Evolutionary conservation across 768 basidiomycete species (phyloP).

Genomic region (Agaricus sinodeliciosus): DNA sequence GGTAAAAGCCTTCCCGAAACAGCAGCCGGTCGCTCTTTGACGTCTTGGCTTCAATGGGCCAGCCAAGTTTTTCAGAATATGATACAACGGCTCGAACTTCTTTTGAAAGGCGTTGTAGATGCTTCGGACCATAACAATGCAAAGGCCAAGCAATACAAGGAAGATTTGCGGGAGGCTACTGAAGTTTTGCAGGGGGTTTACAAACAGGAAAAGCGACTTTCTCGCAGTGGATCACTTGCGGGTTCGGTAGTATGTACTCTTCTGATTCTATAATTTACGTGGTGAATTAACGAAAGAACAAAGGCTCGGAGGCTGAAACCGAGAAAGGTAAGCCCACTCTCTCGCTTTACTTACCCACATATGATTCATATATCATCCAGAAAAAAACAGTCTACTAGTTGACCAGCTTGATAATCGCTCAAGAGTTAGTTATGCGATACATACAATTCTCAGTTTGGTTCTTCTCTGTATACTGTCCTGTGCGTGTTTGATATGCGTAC

Average conservation of each 20-base stretch:
- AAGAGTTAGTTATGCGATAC: not conserved
- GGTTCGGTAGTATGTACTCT: not conserved
- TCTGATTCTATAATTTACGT: not conserved
- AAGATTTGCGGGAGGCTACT: not conserved
- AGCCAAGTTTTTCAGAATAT: not conserved
- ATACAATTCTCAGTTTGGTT: not conserved
- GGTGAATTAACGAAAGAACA: not conserved
- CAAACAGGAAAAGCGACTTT: not conserved
- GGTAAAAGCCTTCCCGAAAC: constrained; percentile 9
- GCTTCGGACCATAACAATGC: not conserved
- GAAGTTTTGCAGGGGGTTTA: not conserved
- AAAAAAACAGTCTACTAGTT: not conserved
- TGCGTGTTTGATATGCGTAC: not conserved
- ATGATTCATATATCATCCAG: not conserved
- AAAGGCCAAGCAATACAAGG: not conserved
- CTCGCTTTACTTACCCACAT: no score
- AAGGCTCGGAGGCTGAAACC: not conserved
- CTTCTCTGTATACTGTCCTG: not conserved
- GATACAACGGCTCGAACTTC: not conserved
- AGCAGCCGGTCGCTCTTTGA: constrained; percentile 8
- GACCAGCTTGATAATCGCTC: not conserved
- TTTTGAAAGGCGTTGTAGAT: not conserved
- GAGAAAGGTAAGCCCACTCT: not conserved
- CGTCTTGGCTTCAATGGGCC: not conserved
- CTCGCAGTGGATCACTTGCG: not conserved